Evolutionary conservation across 108 stramenopile genomes (phyloP).

Genomic region (Fistulifera pelliculosa): DNA sequence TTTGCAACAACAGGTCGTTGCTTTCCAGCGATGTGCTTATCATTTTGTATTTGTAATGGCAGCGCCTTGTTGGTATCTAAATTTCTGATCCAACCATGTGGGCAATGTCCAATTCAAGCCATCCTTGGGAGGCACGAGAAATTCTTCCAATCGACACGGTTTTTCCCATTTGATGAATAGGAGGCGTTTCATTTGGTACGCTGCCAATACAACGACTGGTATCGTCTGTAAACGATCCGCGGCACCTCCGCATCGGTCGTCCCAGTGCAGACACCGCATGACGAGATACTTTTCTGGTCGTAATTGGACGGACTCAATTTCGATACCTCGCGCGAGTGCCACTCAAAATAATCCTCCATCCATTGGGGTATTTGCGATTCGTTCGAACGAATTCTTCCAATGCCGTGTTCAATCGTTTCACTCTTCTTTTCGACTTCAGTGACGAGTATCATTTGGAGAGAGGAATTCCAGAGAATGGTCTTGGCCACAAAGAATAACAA

Average conservation of each 20-base stretch:
- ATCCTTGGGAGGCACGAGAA: constrained; percentile 27
- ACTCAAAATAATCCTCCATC: not conserved
- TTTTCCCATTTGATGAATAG: constrained; percentile 36
- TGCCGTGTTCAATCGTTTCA: too few species aligned
- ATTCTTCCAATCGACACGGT: constrained; percentile 36
- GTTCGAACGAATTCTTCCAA: too few species aligned
- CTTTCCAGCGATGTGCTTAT: not conserved
- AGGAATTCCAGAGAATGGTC: too few species aligned
- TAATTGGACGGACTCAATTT: not conserved
- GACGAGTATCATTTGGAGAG: too few species aligned
- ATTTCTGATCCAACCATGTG: constrained; percentile 8
- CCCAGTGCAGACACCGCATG: not conserved
- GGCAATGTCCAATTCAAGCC: constrained; percentile 24
- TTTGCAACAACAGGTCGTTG: constrained; percentile 7
- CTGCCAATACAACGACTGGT: constrained; percentile 25
- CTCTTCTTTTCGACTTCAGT: too few species aligned
- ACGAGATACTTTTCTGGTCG: not conserved
- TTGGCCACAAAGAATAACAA: too few species aligned
- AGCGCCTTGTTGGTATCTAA: not conserved
- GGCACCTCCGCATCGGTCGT: constrained; percentile 29
- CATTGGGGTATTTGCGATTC: not conserved
- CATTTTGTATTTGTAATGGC: not conserved
- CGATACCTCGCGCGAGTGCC: not conserved
- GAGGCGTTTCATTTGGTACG: constrained; percentile 23
- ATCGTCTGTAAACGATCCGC: constrained; percentile 40